Evolutionary conservation across 139 green algal species (phyloP), one percentile per base, ranked within the genome.

Genomic region (Chlorella vulgaris): DNA sequence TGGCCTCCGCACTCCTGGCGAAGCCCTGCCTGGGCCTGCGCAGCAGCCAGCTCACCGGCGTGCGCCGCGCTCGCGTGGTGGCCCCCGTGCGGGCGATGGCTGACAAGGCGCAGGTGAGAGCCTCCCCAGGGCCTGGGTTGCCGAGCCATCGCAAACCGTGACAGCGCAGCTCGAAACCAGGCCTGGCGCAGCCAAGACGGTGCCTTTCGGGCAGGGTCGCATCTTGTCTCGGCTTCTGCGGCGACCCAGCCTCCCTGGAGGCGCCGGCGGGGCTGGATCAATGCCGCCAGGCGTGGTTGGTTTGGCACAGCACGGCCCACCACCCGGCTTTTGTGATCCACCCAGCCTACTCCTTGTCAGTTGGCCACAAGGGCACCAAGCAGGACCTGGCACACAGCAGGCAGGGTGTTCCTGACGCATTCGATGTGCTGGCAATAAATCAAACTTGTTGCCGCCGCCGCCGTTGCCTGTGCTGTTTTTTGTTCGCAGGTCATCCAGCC

Each of bases 401-500:
- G n/a, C n/a, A n/a, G n/a, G n/a, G n/a, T n/a, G n/a, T n/a, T n/a
- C n/a, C n/a, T n/a, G n/a, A n/a, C n/a, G n/a, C n/a, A n/a, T n/a
- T n/a, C n/a, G n/a, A n/a, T n/a, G n/a, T n/a, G n/a, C n/a, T n/a
- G n/a, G n/a, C n/a, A n/a, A n/a, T n/a, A n/a, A n/a, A n/a, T n/a
- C n/a, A n/a, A n/a, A n/a, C n/a, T n/a, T n/a, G n/a, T n/a, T n/a
- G n/a, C n/a, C n/a, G n/a, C n/a, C n/a, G n/a, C n/a, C n/a, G n/a
- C n/a, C n/a, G n/a, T n/a, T n/a, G n/a, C 10, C 15, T 15, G 15
- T 58, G 47, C 47, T 15, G 47, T 10, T 58, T 58, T 58, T 58
- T 58, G 47, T 58, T 58, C 15, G 71, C 89, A 94, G 89, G 93
- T 98, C 28, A 93, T 99, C 55, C 89, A 95, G 88, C 96, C 96